These are phyloP conservation scores for Rhododendron griersonianum DNA, from an alignment of 148 eudicot genomes.

Conservation along the genomic window DNA sequence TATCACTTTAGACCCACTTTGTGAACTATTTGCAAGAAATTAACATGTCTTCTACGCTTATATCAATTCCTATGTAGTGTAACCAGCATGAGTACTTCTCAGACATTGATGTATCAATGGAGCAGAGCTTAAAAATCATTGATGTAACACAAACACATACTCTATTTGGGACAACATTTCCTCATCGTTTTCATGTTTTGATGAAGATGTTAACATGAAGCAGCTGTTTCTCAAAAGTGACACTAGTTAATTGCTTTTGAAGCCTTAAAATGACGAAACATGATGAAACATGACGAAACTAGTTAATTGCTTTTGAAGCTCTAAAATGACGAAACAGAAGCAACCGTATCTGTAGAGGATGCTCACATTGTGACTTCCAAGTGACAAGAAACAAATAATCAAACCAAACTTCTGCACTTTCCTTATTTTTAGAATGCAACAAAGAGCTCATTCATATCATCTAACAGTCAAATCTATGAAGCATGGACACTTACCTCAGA, in stretches of 20 bases:
- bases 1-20: background rate
- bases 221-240: background rate
- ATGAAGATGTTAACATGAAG: background rate
- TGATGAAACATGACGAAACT: background rate
- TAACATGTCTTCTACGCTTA: background rate
- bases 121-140: background rate
- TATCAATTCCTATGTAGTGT: background rate
- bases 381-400: background rate
- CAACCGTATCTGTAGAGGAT: background rate
- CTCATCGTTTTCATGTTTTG: background rate
- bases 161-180: background rate
- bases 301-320: background rate
- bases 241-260: background rate
- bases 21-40: background rate
- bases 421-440: background rate
- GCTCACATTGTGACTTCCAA: background rate
- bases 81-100: background rate
- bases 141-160: too few relatives aligned
- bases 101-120: background rate
- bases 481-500: background rate
- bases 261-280: background rate
- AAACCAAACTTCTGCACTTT: background rate
- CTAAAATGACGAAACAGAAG: background rate
- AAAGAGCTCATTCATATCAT: background rate
- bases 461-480: background rate